Conservation (phyloP, 1,284 basidiomycete genomes). For the Athelia sp. region DNA sequence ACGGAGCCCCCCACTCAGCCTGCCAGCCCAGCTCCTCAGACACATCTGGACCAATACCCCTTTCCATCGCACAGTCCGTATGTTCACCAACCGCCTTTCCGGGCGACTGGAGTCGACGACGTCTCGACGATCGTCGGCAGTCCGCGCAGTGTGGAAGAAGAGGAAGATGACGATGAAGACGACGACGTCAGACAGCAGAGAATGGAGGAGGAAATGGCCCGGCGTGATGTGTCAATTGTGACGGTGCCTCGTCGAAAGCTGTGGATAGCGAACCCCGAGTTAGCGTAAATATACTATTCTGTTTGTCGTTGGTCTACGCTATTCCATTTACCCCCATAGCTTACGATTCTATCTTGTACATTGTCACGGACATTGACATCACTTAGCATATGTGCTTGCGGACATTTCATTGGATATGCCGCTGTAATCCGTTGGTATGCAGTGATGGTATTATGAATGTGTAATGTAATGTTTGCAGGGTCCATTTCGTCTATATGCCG, state of each 20-base stretch:
- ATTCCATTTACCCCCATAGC: conserved; percentile 7
- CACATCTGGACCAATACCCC: conserved; percentile 38
- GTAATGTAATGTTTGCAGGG: not conserved
- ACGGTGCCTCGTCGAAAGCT: conserved; percentile 73
- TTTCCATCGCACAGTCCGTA: conserved; percentile 54
- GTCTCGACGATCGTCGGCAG: conserved; percentile 28
- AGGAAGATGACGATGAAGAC: conserved; percentile 65
- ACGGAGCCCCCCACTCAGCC: conserved; percentile 11
- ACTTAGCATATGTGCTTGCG: conserved; percentile 24
- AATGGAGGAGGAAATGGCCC: conserved; percentile 75
- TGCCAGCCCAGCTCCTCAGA: conserved; percentile 26
- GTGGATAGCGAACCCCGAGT: conserved; percentile 63
- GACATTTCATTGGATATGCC: conserved; percentile 26
- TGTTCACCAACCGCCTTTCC: conserved; percentile 54
- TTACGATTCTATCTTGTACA: not conserved
- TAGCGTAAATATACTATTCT: conserved; percentile 8
- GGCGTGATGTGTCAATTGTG: conserved; percentile 75
- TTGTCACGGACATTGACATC: not conserved
- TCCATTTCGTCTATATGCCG: conserved; percentile 2
- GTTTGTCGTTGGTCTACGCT: conserved; percentile 4
- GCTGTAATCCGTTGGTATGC: conserved; percentile 17
- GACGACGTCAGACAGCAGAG: conserved; percentile 65
- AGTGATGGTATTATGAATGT: not conserved
- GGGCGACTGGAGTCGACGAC: conserved; percentile 44
- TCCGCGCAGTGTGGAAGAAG: conserved; percentile 40